Evolutionary conservation across 1,284 basidiomycete species (phyloP).

Genomic region (Vanrija pseudolonga): DNA sequence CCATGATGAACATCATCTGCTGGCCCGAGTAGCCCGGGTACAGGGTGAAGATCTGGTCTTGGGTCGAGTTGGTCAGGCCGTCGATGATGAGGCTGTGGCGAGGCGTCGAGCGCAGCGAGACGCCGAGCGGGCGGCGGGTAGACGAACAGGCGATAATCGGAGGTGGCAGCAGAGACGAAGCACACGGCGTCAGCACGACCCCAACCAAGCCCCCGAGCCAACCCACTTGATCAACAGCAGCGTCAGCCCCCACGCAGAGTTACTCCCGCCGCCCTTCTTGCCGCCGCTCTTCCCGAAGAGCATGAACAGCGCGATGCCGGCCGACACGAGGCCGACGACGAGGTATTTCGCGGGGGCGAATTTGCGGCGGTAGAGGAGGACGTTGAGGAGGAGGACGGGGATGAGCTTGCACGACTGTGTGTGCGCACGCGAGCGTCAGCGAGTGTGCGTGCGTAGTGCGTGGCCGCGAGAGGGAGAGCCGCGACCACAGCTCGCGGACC

Average conservation of each 20-base stretch:
- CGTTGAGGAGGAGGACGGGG: constrained; percentile 57
- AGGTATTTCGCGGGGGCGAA: constrained; percentile 93
- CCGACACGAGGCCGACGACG: constrained; percentile 86
- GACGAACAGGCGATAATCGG: too few species aligned
- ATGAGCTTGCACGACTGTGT: constrained; percentile 78
- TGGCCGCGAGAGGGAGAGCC: background rate
- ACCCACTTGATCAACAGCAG: constrained; percentile 45
- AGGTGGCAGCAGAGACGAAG: background rate
- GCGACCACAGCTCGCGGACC: background rate
- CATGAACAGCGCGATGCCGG: constrained; percentile 95
- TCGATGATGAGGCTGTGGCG: constrained; percentile 77
- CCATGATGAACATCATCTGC: constrained; percentile 98
- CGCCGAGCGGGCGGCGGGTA: background rate
- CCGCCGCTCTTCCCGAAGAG: constrained; percentile 54
- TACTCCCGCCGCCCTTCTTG: constrained; percentile 42
- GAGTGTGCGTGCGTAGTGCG: background rate
- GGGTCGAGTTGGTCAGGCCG: constrained; percentile 93
- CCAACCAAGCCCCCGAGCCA: background rate
- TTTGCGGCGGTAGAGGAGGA: constrained; percentile 68
- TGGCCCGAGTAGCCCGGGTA: constrained; percentile 60
- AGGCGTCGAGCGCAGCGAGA: background rate
- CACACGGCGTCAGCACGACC: background rate
- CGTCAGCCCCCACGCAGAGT: constrained; percentile 40
- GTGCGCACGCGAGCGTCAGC: background rate
- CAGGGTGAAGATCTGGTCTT: constrained; percentile 85